Evolutionary conservation across 2,329 filamentous ascomycete species (phyloP).

Genomic region (Blastomyces emzantsi): DNA sequence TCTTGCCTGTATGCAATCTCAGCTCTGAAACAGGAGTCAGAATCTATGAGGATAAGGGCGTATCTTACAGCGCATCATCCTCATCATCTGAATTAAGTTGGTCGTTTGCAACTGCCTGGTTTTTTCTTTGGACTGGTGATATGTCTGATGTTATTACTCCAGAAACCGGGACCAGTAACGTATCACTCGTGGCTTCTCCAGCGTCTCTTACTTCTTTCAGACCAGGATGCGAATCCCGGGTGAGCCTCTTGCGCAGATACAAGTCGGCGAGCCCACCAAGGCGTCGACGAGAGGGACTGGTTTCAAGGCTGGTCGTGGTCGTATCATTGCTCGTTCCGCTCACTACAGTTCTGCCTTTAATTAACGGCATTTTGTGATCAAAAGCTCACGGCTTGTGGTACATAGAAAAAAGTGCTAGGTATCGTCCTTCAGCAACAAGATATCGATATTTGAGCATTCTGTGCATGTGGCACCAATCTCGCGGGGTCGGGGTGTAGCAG

Average conservation of each 20-base stretch:
- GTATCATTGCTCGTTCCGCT: not conserved
- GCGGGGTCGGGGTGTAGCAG: not conserved
- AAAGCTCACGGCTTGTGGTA: not conserved
- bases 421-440: not conserved
- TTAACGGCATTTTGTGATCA: not conserved
- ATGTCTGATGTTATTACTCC: not conserved
- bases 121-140: not conserved
- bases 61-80: not conserved
- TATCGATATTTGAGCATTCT: not conserved
- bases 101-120: not conserved
- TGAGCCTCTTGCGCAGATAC: slow-evolving; percentile 1
- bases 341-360: not conserved
- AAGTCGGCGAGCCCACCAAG: slow-evolving; percentile 4
- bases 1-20: slow-evolving; percentile 1
- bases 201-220: not conserved
- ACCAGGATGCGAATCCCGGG: slow-evolving; percentile 2
- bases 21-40: not conserved
- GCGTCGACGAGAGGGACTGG: not conserved
- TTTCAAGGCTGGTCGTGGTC: not conserved
- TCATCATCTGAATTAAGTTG: slow-evolving; percentile 1
- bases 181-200: not conserved
- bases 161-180: not conserved
- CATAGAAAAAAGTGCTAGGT: not conserved
- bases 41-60: not conserved
- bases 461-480: not conserved